phyloP scores from a whole-genome alignment of 1,139 yeast genomes.

The Scheffersomyces illinoinensis region DNA sequence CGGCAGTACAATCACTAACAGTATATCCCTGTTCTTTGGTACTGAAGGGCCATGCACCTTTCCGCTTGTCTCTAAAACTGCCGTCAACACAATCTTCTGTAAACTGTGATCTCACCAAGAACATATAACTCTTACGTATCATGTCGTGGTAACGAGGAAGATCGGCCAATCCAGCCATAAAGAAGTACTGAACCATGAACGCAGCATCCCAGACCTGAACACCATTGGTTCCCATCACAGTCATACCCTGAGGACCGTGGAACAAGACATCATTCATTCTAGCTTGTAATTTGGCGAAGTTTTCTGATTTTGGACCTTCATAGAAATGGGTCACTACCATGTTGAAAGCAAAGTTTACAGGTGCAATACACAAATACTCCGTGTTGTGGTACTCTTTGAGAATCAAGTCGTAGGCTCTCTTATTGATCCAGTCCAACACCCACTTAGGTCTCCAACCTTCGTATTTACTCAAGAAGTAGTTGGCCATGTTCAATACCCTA shows the following conservation, averaged over 20 bases:
- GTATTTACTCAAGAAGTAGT: conserved; percentile 59
- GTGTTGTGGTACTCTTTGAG: conserved; percentile 79
- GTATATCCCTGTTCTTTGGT: conserved; percentile 96
- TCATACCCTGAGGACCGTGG: conserved; percentile 88
- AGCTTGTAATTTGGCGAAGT: conserved; percentile 54
- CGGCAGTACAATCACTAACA: conserved; percentile 97
- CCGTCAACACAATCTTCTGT: conserved; percentile 77
- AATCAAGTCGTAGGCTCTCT: conserved; percentile 60
- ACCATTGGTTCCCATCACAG: conserved; percentile 97
- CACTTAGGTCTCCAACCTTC: conserved; percentile 79
- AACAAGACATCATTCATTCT: conserved; percentile 78
- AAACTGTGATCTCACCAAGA: conserved; percentile 81
- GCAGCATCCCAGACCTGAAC: conserved; percentile 98
- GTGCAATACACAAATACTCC: conserved; percentile 85
- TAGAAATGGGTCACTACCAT: conserved; percentile 67
- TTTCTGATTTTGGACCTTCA: conserved; percentile 69
- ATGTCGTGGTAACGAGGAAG: conserved; percentile 64
- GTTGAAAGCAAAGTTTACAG: conserved; percentile 86
- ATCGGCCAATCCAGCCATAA: conserved; percentile 78
- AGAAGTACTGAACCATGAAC: conserved; percentile 81
- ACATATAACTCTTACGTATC: conserved; percentile 64
- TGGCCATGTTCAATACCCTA: conserved; percentile 59
- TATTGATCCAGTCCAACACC: conserved; percentile 56
- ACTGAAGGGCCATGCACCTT: conserved; percentile 97
- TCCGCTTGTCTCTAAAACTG: conserved; percentile 77